Base-by-base conservation (phyloP, 495 filamentous ascomycete species). In the Penicillium samsonianum region DNA sequence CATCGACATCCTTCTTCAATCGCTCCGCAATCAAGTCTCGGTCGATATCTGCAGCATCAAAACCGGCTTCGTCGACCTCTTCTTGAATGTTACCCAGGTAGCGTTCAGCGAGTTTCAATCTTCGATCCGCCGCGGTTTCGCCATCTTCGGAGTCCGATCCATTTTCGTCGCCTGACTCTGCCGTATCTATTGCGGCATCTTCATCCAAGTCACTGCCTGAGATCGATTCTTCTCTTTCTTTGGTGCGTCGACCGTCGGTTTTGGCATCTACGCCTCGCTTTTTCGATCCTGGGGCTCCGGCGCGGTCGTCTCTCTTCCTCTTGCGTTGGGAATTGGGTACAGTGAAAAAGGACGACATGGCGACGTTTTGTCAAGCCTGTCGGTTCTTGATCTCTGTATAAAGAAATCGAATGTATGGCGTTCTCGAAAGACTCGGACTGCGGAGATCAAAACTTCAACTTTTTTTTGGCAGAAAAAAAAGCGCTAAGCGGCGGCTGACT, bases 1-100 rank as follows among this genome's bases (percentile, higher is more conserved):
- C 93, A 25, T 95, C 93, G 42, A 91, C 91, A 70, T 96, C 94
- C 73, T 97, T 90, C 69, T 92, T 86, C 57, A 98, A 74, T 57
- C 93, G 79, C 65, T 93, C 87, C 6, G 94, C 91, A 64, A 98
- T 94, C 48, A 96, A 78, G 62, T 98, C 92, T 42, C 87, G 80
- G 73, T 98, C 94, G 43, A 98, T 90, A 19, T 97, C 87, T 58
- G 86, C 92, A 4, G 94, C 94, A 75, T 98, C 91, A 64, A 96
- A 98, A 5, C 90, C 94, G 49, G 78, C 81, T 66, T 88, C 86
- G 50, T 89, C 84, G 25, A 95, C 89, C 67, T 97, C 92, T 49
- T 89, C 82, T 48, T 85, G 81, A 50, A 96, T 86, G 67, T 95
- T 96, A 17, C 95, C 89, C 44, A 98, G 79, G 70, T 98, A 98